Evolutionary conservation across 805 yeast species (phyloP), one percentile per base, ranked within the genome.

Genomic region (Saturnispora halmiae): DNA sequence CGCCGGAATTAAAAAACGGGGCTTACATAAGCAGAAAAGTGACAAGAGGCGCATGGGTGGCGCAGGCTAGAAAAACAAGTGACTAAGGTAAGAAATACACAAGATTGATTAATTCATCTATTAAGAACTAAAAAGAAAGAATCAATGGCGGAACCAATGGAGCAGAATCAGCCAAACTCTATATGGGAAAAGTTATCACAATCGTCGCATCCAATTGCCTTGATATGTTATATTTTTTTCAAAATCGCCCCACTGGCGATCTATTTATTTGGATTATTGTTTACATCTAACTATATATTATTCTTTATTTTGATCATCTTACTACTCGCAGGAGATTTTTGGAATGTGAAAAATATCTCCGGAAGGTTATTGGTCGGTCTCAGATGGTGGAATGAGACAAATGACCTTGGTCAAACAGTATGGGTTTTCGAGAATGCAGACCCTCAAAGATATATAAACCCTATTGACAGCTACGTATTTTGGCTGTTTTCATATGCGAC

Each of bases 361-460:
- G 98, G 98, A 1, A 66, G 97, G 44, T 70, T 85, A 42, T 61
- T 90, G 42, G 96, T 92, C 4, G 97, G 96, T 0, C 68, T 92
- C 48, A 71, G 94, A 48, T 90, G 98, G 98, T 90, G 97, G 96
- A 92, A 90, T 57, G 96, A 90, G 56, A 70, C 87, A 0, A 66
- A 72, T 22, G 67, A 64, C 15, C 58, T 70, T 7, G 85, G 85
- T 2, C 78, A 79, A 49, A 76, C 80, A 41, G 70, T 78, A 10
- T 85, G 94, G 94, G 94, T 86, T 16, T 85, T 85, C 54, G 95
- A 85, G 57, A 77, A 86, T 2, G 88, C 92, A 4, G 84, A 83
- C 53, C 82, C 83, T 6, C 62, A 65, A 33, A 64, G 82, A 44
- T 67, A 69, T 49, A 82, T 90, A 53, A 90, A 90, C 55, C 95